Evolutionary conservation across 306 rosid genomes (phyloP).

Genomic region (Vigna hirtella): DNA sequence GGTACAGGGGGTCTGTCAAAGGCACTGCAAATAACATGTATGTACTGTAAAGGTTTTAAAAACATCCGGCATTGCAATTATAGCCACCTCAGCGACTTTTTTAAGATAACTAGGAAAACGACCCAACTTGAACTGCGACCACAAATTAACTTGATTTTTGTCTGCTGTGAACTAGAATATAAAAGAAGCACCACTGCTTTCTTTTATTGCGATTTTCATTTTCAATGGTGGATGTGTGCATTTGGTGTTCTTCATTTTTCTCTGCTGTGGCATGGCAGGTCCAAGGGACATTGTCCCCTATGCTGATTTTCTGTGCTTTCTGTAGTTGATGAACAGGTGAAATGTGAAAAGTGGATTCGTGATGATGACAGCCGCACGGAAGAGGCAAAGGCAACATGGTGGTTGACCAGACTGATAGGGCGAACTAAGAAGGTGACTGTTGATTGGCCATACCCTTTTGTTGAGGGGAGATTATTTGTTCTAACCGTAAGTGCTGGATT

Average conservation of each 20-base stretch:
- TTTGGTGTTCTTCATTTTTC: conserved; percentile 11
- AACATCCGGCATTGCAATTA: too few relatives aligned
- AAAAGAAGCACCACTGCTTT: not conserved
- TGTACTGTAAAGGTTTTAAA: too few relatives aligned
- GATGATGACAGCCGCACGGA: conserved; percentile 60
- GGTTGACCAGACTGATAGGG: conserved; percentile 72
- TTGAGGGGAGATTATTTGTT: conserved; percentile 73
- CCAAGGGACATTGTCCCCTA: conserved; percentile 6
- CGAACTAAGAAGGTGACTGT: conserved; percentile 63
- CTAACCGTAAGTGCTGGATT: conserved; percentile 72
- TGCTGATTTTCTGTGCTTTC: conserved; percentile 42
- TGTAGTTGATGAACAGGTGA: conserved; percentile 75
- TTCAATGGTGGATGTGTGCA: not conserved
- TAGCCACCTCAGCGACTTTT: too few relatives aligned
- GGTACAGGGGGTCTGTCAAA: conserved; percentile 17
- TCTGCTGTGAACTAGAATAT: not conserved
- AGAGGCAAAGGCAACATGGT: conserved; percentile 73
- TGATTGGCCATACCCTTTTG: conserved; percentile 82
- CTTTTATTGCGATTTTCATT: conserved; percentile 5
- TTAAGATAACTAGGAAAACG: too few relatives aligned
- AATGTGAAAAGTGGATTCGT: conserved; percentile 85
- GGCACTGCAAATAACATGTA: not conserved
- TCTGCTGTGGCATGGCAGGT: conserved; percentile 5
- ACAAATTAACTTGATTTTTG: too few relatives aligned
- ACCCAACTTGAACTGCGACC: too few relatives aligned